These are phyloP conservation scores for Leptomonas pyrrhocoris DNA, from an alignment of 208 protist genomes.

Conservation along the genomic window DNA sequence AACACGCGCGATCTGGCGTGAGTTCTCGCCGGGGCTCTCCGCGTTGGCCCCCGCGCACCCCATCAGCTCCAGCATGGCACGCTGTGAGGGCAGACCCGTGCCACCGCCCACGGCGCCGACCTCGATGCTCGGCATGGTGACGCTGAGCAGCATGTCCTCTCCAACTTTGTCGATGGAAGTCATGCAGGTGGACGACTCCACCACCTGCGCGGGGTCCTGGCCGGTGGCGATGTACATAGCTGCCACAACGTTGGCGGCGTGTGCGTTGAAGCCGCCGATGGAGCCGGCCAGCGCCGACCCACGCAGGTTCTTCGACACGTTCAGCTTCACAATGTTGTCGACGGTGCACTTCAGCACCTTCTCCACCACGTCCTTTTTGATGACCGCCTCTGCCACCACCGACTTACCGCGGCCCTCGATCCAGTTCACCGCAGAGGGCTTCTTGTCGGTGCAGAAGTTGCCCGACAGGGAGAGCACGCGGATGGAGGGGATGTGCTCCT, in stretches of 20 bases:
- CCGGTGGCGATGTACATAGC: conserved; percentile 97
- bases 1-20: conserved; percentile 91
- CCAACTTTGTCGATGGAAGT: conserved; percentile 94
- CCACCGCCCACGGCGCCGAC: conserved; percentile 98
- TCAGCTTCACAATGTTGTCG: conserved; percentile 91
- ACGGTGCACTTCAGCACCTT: conserved; percentile 95
- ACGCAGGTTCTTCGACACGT: conserved; percentile 96
- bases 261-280: conserved; percentile 97
- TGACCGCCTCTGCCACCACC: conserved; percentile 94
- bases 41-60: conserved; percentile 87
- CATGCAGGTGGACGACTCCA: conserved; percentile 97
- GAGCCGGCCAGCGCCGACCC: conserved; percentile 98
- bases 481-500: conserved; percentile 92
- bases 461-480: conserved; percentile 93
- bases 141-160: conserved; percentile 94
- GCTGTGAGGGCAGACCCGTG: conserved; percentile 94
- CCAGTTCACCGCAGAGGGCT: conserved; percentile 98
- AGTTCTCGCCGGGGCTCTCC: conserved; percentile 88
- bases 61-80: conserved; percentile 93
- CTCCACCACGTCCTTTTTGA: conserved; percentile 91
- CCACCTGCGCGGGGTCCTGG: conserved; percentile 98
- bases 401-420: conserved; percentile 96
- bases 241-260: conserved; percentile 98
- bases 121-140: conserved; percentile 98
- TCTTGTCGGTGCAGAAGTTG: conserved; percentile 99